Percentiles rank a stretch among this genome's conserved stretches.
Conservation (phyloP, 2,329 filamentous ascomycete species). For the Karstenula rhodostoma region DNA sequence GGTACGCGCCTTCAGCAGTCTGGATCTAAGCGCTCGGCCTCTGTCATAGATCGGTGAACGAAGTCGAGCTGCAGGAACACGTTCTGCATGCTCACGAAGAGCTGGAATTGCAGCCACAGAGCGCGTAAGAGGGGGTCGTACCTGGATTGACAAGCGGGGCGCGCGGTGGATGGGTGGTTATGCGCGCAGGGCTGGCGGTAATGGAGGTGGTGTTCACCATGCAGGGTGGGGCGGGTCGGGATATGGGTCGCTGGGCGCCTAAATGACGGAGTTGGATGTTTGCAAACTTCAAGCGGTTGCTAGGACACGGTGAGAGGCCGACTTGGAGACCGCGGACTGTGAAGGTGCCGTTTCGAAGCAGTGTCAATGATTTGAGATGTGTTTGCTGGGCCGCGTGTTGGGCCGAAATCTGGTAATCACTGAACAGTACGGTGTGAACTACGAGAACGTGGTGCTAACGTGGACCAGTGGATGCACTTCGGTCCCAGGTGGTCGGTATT, state of each 20-base stretch:
- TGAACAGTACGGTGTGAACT: not conserved
- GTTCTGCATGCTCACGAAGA: conserved; percentile 22
- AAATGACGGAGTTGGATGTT: conserved; percentile 27
- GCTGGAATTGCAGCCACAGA: conserved; percentile 38
- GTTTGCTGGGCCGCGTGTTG: conserved; percentile 16
- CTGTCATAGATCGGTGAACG: conserved; percentile 9
- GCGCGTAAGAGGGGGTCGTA: conserved; percentile 13
- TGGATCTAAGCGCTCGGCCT: conserved; percentile 21
- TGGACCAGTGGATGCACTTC: conserved; percentile 9
- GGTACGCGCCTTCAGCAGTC: conserved; percentile 1
- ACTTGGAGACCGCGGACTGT: conserved; percentile 16
- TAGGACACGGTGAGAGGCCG: conserved; percentile 20
- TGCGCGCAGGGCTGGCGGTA: conserved; percentile 21
- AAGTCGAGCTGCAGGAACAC: conserved; percentile 22
- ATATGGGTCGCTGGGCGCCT: conserved; percentile 41
- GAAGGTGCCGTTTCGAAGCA: conserved; percentile 13
- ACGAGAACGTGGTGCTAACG: conserved; percentile 7
- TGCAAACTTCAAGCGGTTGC: conserved; percentile 22
- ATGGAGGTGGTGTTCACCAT: conserved; percentile 5
- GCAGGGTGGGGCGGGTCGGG: conserved; percentile 23
- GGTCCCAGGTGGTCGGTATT: not conserved
- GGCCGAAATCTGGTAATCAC: conserved; percentile 1
- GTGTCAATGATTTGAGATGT: not conserved
- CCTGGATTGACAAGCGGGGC: conserved; percentile 13
- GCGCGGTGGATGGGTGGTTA: conserved; percentile 4